These are phyloP conservation scores for Corylus heterophylla DNA, from an alignment of 306 rosid genomes.

Conservation along the genomic window DNA sequence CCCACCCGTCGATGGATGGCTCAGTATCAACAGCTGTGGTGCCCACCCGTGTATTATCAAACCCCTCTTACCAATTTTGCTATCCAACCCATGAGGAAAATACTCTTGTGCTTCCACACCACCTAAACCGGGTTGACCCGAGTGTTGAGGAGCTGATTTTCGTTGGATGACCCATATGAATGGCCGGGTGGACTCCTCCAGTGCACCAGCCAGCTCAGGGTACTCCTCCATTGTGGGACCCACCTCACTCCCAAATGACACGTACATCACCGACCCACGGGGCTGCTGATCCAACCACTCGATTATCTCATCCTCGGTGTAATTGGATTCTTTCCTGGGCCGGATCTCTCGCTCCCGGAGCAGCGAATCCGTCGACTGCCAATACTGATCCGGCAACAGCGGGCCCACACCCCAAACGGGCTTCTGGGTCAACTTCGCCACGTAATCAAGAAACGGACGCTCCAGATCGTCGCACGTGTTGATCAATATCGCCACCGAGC, in stretches of 20 bases:
- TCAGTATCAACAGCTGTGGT: constrained; percentile 67
- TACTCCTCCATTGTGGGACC: constrained; percentile 52
- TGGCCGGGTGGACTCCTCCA: constrained; percentile 35
- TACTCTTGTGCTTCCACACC: constrained; percentile 24
- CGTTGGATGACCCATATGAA: constrained; percentile 63
- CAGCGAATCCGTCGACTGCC: constrained; percentile 45
- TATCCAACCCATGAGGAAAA: constrained; percentile 43
- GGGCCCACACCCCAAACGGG: constrained; percentile 81
- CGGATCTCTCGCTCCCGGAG: constrained; percentile 44
- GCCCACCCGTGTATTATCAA: constrained; percentile 75
- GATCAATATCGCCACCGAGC: constrained; percentile 41
- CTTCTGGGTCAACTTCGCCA: constrained; percentile 19
- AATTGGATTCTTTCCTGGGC: constrained; percentile 26
- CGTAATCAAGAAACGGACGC: constrained; percentile 47
- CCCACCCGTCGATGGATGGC: constrained; percentile 72
- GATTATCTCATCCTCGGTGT: constrained; percentile 49
- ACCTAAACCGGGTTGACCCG: constrained; percentile 28
- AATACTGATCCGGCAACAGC: constrained; percentile 57
- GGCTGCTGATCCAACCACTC: constrained; percentile 60
- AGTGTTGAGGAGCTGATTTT: background rate
- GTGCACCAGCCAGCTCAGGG: constrained; percentile 36
- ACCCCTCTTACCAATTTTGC: constrained; percentile 44
- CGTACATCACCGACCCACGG: constrained; percentile 51
- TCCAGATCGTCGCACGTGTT: constrained; percentile 81
- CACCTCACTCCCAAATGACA: constrained; percentile 59